Evolutionary conservation across 495 filamentous ascomycete species (phyloP), one percentile per base, ranked within the genome.

Genomic region (Penicillium crystallinum): DNA sequence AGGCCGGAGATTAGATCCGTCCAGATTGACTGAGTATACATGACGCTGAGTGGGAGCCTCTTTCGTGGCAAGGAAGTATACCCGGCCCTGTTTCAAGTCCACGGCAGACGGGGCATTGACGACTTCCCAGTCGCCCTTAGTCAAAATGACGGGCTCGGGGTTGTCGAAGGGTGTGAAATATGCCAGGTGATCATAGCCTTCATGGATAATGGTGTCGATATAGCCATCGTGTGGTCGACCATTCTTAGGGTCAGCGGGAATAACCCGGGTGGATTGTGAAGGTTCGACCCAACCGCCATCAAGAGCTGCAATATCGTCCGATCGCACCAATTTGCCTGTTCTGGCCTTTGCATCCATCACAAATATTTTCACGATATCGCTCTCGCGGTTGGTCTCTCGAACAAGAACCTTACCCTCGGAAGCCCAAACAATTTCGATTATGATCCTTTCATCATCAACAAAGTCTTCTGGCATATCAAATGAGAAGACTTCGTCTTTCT

Each of bases 281-380:
- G 96, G 88, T 68, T 98, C 93, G 56, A 97, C 93, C 93, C 93
- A 98, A 37, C 93, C 93, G 11, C 92, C 91, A 66, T 98, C 93
- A 6, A 97, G 71, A 23, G 81, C 80, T 46, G 82, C 79, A 51
- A 97, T 83, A 66, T 98, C 83, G 17, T 84, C 76, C 12, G 81
- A 83, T 48, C 91, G 77, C 36, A 96, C 84, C 10, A 91, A 81
- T 64, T 86, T 89, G 14, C 89, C 90, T n/a, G 79, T 84, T 30
- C 89, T 82, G 6, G 76, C 65, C 25, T 66, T 65, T n/a, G 92
- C 88, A 62, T 98, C 89, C 51, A 96, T 83, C 7, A 97, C 74
- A 19, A 93, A 84, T 10, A 96, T 81, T 53, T 88, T 89, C 53
- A 97, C 74, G 14, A 91, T 61, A 61, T 98, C 93, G 65, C 91